Conservation (phyloP, 1,139 yeast species). For the Diutina pseudorugosa region DNA sequence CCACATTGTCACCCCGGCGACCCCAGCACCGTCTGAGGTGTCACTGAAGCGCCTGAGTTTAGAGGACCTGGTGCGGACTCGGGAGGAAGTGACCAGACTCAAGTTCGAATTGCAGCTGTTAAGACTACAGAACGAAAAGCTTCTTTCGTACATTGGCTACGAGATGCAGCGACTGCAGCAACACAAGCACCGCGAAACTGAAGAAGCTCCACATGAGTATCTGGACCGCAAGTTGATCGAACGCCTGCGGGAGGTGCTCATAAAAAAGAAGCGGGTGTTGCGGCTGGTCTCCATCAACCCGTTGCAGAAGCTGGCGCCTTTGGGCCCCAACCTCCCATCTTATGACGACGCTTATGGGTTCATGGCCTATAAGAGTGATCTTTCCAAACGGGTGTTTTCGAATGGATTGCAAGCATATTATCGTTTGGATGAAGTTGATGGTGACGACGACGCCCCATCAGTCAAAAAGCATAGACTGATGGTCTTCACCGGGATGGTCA, state of each 20-base stretch:
- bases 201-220: conserved; percentile 23
- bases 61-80: conserved; percentile 13
- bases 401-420: conserved; percentile 18
- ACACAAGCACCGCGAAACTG: conserved; percentile 11
- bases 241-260: conserved; percentile 27
- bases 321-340: conserved; percentile 7
- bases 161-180: conserved; percentile 29
- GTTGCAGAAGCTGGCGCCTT: conserved; percentile 9
- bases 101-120: conserved; percentile 44
- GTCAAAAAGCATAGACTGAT: conserved; percentile 6
- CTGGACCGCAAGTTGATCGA: conserved; percentile 44
- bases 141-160: conserved; percentile 45
- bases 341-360: conserved; percentile 27
- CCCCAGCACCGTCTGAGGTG: neutral
- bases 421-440: conserved; percentile 11
- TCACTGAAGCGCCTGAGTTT: conserved; percentile 2
- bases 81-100: conserved; percentile 39
- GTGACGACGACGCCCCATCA: conserved; percentile 8
- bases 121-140: conserved; percentile 42
- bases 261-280: conserved; percentile 32
- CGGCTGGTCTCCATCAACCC: conserved; percentile 31
- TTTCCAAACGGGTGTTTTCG: conserved; percentile 20
- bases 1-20: neutral
- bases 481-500: neutral
- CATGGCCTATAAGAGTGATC: conserved; percentile 19